Percentiles rank a stretch among this genome's conserved stretches.
Evolutionary conservation across 371 early-diverging fungal genomes (phyloP).

Genomic region (Sporodiniella umbellata): DNA sequence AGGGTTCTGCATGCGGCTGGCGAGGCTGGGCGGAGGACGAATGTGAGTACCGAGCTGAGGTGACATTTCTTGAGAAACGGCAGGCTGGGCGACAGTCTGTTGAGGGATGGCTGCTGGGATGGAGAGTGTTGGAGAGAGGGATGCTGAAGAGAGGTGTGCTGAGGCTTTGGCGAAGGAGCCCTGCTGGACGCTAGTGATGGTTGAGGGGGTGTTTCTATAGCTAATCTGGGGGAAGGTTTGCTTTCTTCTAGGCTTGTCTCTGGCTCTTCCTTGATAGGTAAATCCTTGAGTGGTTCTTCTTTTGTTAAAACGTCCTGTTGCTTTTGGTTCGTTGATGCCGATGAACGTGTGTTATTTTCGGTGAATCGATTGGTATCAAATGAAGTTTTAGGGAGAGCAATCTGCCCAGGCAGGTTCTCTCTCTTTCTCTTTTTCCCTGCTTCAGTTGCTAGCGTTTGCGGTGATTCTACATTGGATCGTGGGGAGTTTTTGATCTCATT

Average conservation of each 20-base stretch:
- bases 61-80: no score
- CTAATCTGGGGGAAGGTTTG: no score
- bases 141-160: not conserved
- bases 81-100: no score
- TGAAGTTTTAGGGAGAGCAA: conserved; percentile 34
- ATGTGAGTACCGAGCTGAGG: not conserved
- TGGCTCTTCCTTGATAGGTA: no score
- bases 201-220: not conserved
- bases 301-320: not conserved
- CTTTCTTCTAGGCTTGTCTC: no score
- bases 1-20: conserved; percentile 20
- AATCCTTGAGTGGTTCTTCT: not conserved
- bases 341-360: conserved; percentile 18
- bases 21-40: not conserved
- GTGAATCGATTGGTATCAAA: conserved; percentile 39
- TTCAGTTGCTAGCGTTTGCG: conserved; percentile 28
- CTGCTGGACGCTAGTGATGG: not conserved
- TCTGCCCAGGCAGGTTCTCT: conserved; percentile 40
- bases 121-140: not conserved
- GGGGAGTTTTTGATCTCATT: not conserved
- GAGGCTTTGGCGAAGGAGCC: not conserved
- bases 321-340: conserved; percentile 21
- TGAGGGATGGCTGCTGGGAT: not conserved
- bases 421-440: conserved; percentile 33
- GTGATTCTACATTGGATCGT: conserved; percentile 14